Evolutionary conservation across 805 yeast species (phyloP), one percentile per base, ranked within the genome.

Genomic region (Lachancea lanzarotensis): DNA sequence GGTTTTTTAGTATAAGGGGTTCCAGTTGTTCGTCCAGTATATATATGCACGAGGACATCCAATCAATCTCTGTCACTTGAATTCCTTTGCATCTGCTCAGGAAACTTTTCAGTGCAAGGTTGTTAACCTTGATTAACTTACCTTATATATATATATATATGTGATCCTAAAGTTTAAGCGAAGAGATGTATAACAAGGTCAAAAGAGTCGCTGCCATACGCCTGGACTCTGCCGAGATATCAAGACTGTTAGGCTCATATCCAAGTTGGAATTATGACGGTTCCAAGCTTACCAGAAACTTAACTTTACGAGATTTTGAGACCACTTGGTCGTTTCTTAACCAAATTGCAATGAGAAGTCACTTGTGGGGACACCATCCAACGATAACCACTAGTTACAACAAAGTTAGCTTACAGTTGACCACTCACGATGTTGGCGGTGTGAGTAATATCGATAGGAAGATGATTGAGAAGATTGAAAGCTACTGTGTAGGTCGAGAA

Each of bases 301-400:
- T 70, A 51, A 62, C 58, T 22, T 72, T 84, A 49, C 68, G 62
- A 43, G 68, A 71, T 38, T 84, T 74, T 56, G 79, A 78, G 47
- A 72, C 72, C 35, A 81, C 91, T 0, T 82, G 90, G 88, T 66
- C 75, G 9, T 82, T 82, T 54, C 62, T 84, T 16, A 79, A 76
- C 22, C 70, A 71, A 38, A 72, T 84, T 1, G 74, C 86, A 1
- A 60, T 75, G 63, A 63, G 78, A 42, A 72, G 84, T 0, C 84
- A 82, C 55, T 53, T 70, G 1, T 59, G 66, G 55, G 82, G 79
- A 3, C 91, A 84, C 54, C 95, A 84, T 58, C 91, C 93, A 0
- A 79, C 79, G 0, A 76, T 84, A 11, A 70, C 68, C 0, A 83
- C 83, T 2, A 73, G 79, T 0, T 84, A 83, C 55, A 84, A 78